phyloP scores from a whole-genome alignment of 768 basidiomycete species.

The Lactarius vividus region DNA sequence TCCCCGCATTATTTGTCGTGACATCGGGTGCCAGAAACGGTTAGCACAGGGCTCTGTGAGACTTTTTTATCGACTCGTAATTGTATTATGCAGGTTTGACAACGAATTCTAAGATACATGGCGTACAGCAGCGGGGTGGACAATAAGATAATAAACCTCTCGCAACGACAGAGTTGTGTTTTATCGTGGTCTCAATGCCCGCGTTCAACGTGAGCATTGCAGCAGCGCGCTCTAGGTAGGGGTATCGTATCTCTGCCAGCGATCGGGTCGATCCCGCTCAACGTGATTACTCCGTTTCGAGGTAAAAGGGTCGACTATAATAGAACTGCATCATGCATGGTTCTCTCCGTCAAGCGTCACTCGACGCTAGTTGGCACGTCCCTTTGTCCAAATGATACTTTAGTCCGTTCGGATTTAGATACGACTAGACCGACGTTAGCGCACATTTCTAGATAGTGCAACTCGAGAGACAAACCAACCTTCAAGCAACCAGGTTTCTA shows the following conservation, averaged over 20 bases:
- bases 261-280: slow-evolving; percentile 9
- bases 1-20: slow-evolving; percentile 21
- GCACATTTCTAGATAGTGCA: slow-evolving; percentile 3
- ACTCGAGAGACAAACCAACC: slow-evolving; percentile 34
- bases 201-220: slow-evolving; percentile 19
- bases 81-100: slow-evolving; percentile 21
- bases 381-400: slow-evolving; percentile 69
- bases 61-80: background rate
- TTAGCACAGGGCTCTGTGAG: slow-evolving; percentile 5
- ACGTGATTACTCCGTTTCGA: slow-evolving; percentile 7
- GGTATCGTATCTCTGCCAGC: slow-evolving; percentile 22
- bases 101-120: slow-evolving; percentile 21
- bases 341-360: slow-evolving; percentile 10
- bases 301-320: background rate
- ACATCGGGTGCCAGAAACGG: background rate
- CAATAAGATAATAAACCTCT: slow-evolving; percentile 21
- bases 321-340: background rate
- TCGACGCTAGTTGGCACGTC: slow-evolving; percentile 47
- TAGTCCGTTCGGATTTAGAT: slow-evolving; percentile 64
- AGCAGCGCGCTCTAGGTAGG: slow-evolving; percentile 16
- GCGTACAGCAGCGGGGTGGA: slow-evolving; percentile 14
- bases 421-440: slow-evolving; percentile 40
- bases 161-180: slow-evolving; percentile 10
- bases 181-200: slow-evolving; percentile 9
- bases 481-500: slow-evolving; percentile 51